These are phyloP conservation scores for Globomyces pollinis-pini DNA, from an alignment of 192 early-diverging fungal species.

Conservation along the genomic window DNA sequence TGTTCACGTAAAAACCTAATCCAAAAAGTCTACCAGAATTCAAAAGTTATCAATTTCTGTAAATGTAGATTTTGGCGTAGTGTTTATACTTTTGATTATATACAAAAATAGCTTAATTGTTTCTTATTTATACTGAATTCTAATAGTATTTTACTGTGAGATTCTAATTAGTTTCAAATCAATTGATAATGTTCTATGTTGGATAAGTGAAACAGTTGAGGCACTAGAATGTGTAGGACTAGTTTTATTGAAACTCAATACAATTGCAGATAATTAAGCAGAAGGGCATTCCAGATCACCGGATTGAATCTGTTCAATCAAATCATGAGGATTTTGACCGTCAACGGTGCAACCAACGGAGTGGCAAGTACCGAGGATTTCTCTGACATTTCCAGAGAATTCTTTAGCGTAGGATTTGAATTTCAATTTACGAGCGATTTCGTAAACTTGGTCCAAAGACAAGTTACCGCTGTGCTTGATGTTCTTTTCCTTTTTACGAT, in stretches of 20 bases:
- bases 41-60: no score
- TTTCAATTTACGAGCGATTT: slow-evolving; percentile 93
- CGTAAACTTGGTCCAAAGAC: slow-evolving; percentile 85
- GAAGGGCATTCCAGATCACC: slow-evolving; percentile 36
- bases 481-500: slow-evolving; percentile 99
- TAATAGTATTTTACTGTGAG: no score
- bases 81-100: no score
- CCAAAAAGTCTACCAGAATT: no score
- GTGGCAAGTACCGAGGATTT: slow-evolving; percentile 91
- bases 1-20: no score
- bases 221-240: no score
- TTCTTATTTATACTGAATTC: no score
- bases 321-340: slow-evolving; percentile 83
- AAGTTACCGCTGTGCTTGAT: slow-evolving; percentile 96
- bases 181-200: no score
- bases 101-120: no score
- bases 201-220: no score
- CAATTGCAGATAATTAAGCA: slow-evolving; percentile 5
- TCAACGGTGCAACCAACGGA: slow-evolving; percentile 98
- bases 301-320: slow-evolving; percentile 75
- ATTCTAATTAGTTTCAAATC: no score
- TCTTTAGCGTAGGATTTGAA: slow-evolving; percentile 91
- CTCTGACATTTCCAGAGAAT: slow-evolving; percentile 90
- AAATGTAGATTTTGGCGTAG: no score
- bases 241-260: slow-evolving; percentile 9